These are phyloP conservation scores for Ottelia alismoides DNA, from an alignment of 106 monocot species.

Conservation along the genomic window DNA sequence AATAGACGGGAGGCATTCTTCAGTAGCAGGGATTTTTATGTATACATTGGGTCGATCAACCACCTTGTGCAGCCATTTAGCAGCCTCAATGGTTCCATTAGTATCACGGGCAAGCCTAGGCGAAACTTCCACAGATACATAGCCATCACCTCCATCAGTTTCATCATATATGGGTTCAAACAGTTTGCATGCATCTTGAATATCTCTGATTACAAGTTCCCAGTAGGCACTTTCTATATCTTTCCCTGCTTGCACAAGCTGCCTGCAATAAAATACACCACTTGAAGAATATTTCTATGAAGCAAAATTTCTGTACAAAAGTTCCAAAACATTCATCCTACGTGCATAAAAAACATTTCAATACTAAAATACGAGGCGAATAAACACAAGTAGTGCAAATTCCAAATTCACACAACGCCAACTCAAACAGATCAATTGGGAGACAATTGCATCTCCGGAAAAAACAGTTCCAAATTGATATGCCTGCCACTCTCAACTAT, in stretches of 20 bases:
- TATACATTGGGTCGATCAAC: constrained; percentile 72
- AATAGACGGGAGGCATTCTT: constrained; percentile 78
- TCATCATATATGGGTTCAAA: constrained; percentile 79
- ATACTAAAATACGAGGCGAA: too few species aligned
- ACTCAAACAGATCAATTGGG: too few species aligned
- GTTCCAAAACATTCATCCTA: too few species aligned
- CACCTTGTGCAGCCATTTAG: constrained; percentile 77
- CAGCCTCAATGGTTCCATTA: constrained; percentile 74
- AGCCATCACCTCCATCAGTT: constrained; percentile 80
- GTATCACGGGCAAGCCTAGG: constrained; percentile 89
- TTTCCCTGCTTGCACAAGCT: constrained; percentile 57
- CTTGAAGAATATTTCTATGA: too few species aligned
- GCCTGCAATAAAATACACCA: too few species aligned
- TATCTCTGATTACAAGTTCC: constrained; percentile 95
- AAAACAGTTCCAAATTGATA: too few species aligned
- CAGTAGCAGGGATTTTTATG: constrained; percentile 98
- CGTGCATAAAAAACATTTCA: too few species aligned
- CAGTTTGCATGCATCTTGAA: constrained; percentile 96
- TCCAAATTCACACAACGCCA: too few species aligned
- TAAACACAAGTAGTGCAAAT: too few species aligned
- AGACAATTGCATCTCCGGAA: too few species aligned
- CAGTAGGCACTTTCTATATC: constrained; percentile 77
- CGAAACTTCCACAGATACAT: constrained; percentile 95
- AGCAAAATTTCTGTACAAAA: too few species aligned
- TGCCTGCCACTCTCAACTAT: too few species aligned